These are phyloP conservation scores for Argentina anserina DNA, from an alignment of 306 rosid species.

Conservation along the genomic window DNA sequence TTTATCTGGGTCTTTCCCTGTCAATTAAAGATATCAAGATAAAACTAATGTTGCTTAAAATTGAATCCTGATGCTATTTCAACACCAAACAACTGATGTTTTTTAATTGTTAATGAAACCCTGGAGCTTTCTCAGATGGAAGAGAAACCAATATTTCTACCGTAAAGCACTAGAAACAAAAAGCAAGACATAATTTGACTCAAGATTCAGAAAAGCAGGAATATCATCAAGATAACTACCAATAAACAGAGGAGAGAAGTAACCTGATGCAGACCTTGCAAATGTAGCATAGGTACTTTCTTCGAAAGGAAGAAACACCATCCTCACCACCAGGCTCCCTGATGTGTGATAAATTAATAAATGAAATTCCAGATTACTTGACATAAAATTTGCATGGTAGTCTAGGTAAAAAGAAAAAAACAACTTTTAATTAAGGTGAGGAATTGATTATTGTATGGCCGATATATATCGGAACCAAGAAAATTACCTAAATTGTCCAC, in stretches of 20 bases:
- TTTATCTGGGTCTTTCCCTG: constrained; percentile 69
- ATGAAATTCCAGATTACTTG: constrained; percentile 1
- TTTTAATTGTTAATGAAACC: background rate
- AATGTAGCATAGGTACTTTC: constrained; percentile 87
- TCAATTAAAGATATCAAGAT: constrained; percentile 22
- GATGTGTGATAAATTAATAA: constrained; percentile 30
- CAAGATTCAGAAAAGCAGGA: background rate
- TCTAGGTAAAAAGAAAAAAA: background rate
- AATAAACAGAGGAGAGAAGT: constrained; percentile 39
- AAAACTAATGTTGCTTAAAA: constrained; percentile 12
- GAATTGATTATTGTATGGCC: constrained; percentile 16
- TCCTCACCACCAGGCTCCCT: constrained; percentile 96
- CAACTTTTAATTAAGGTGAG: background rate
- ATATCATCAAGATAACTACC: background rate
- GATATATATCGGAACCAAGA: constrained; percentile 20
- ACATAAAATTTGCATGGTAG: background rate
- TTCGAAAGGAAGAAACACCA: constrained; percentile 94
- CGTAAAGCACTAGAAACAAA: background rate
- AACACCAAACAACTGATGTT: background rate
- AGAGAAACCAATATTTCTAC: background rate
- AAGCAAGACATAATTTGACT: background rate
- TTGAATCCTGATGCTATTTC: constrained; percentile 14
- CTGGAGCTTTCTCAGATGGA: background rate
- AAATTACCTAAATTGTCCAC: constrained; percentile 81
- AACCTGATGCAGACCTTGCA: constrained; percentile 99